Conservation (phyloP, 441 rosid species). For the Raphanus hybrid region DNA sequence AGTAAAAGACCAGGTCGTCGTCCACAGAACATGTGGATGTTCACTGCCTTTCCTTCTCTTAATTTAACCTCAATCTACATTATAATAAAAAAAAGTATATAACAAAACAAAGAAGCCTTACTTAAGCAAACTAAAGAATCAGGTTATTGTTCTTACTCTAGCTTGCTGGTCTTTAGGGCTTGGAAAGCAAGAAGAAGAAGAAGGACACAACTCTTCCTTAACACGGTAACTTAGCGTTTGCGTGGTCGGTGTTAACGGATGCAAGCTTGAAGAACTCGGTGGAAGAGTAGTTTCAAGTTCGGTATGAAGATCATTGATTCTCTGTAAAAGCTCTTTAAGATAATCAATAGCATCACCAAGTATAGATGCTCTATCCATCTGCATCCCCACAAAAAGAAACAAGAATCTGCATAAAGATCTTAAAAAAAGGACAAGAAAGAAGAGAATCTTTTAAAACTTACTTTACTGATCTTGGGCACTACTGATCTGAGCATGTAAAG, state of each 20-base stretch:
- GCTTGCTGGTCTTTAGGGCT: conserved; percentile 54
- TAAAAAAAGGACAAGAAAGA: background rate
- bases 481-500: conserved; percentile 77
- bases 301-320: conserved; percentile 58
- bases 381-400: conserved; percentile 3
- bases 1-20: conserved; percentile 63
- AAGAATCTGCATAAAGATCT: background rate
- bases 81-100: background rate
- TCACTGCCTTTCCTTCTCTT: conserved; percentile 68
- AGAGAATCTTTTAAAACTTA: conserved; percentile 38
- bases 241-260: conserved; percentile 20
- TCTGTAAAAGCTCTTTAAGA: conserved; percentile 63
- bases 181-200: conserved; percentile 41
- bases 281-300: conserved; percentile 58
- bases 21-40: conserved; percentile 78
- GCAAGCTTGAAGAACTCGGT: conserved; percentile 46
- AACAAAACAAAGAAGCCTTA: background rate
- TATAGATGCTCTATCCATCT: conserved; percentile 73
- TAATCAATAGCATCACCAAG: conserved; percentile 65
- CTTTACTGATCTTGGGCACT: conserved; percentile 72
- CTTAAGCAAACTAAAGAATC: background rate
- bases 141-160: conserved; percentile 22
- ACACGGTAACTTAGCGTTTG: conserved; percentile 49
- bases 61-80: conserved; percentile 62
- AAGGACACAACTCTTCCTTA: conserved; percentile 54